Base-by-base conservation (phyloP, 768 basidiomycete species). In the Naematelia encephala region DNA sequence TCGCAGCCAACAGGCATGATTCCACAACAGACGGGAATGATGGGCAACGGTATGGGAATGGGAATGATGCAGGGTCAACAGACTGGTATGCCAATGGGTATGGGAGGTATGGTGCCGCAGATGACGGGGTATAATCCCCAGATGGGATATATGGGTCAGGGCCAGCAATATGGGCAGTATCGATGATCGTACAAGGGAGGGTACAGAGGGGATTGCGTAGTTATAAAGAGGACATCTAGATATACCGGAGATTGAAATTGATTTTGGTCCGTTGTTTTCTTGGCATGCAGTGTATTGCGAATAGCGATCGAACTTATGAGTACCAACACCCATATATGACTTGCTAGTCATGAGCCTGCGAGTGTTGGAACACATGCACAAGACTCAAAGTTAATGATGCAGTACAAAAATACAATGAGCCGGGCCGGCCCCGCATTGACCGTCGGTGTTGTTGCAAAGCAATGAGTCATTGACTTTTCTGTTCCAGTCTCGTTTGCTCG, bases 1-100 rank as follows among this genome's bases (percentile, higher is more conserved):
- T 63, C 67, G 21, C 73, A 73, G 46, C 68, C 60, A 52, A 70
- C 74, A 4, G 74, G 74, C 4, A 66, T 72, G 61, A 59, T 59
- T 55, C 61, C 59, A 1, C 72, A 73, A 51, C 62, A 63, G 43
- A 67, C 67, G 0, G 68, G 70, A 45, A 69, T 71, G 46, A 39
- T 39, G 34, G 34, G 34, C 34, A 28, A 50, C 54, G 48, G 57
- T 46, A 52, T 34, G 27, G 42, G 44, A 19, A 11, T 49, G 34
- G 59, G 50, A 28, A 19, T 53, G 54, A 14, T 48, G 46, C 48
- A 54, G 60, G 57, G 46, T 16, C 51, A 59, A 39, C 42, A 28
- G 54, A 59, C 19, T 5, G 52, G 39, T 16, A 57, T 57, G 56
- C 47, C 29, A 53, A 59, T 51, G 57, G 58, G 58, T 3, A 57